Evolutionary conservation across 2,329 filamentous ascomycete genomes (phyloP), one percentile per base, ranked within the genome.

Genomic region (Thelonectria olida): DNA sequence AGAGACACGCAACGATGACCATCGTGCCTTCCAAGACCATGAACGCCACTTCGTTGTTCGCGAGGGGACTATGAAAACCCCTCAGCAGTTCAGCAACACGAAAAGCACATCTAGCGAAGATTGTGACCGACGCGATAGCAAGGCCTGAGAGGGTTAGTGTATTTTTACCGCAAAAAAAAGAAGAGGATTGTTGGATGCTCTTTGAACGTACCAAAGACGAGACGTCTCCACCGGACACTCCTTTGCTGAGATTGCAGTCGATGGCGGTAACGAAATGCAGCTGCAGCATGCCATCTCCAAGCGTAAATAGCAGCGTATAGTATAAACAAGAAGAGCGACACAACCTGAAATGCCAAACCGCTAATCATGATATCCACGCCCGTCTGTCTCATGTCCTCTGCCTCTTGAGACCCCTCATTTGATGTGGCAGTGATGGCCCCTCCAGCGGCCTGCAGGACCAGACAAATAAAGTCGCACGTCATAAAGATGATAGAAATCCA

Each of bases 81-180:
- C 84, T 78, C 63, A 81, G 84, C 63, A 91, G 75, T 79, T 91
- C 88, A 1, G 84, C 84, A 22, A 89, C 83, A 51, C 89, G 84
- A 72, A 86, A 91, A 36, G 86, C 82, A 61, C 83, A 86, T 12
- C 89, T 80, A 56, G 84, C 82, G 63, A 90, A 84, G 67, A 91
- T 86, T 5, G 9, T 12, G 13, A 38, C 15, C 8, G 34, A 12
- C 5, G 34, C 8, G 34, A 38, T 38, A 12, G 34, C 34, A 9
- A 38, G 34, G 34, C 9, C 34, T 38, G 34, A 31, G 27, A 31
- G 27, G 12, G 27, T 31, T 31, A 31, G 27, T 31, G 27, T 31
- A 7, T 31, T 31, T 31, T 31, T 12, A 31, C 27, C 27, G 7
- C n/a, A n/a, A n/a, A n/a, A 31, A 70, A 82, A 83, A 19, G 74